Evolutionary conservation across 768 basidiomycete genomes (phyloP).

Genomic region (Russula brevipes): DNA sequence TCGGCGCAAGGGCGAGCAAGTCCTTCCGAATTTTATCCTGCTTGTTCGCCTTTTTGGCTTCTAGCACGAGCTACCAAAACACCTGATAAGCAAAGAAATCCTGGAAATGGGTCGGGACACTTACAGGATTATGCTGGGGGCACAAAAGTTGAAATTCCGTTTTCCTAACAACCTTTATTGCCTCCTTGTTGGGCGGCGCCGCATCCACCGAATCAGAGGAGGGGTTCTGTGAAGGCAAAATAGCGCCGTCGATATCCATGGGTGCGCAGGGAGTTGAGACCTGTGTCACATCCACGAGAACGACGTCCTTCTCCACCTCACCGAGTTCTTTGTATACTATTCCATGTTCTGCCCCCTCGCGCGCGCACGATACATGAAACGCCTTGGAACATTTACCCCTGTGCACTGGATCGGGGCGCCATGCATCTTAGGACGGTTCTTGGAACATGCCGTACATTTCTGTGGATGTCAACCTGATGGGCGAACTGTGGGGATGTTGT

Average conservation of each 20-base stretch:
- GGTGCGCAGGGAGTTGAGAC: constrained; percentile 21
- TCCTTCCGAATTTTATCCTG: constrained; percentile 68
- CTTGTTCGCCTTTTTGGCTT: constrained; percentile 69
- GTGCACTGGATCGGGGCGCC: constrained; percentile 86
- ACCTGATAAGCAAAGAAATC: not conserved
- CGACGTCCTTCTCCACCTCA: constrained; percentile 78
- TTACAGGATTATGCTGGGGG: constrained; percentile 84
- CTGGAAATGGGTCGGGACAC: constrained; percentile 31
- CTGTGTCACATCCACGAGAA: constrained; percentile 44
- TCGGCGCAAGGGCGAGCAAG: constrained; percentile 60
- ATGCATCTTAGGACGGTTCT: constrained; percentile 56
- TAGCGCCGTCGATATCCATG: constrained; percentile 34
- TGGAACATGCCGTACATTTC: constrained; percentile 91
- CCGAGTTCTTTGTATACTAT: constrained; percentile 58
- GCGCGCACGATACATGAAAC: constrained; percentile 90
- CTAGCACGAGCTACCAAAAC: constrained; percentile 55
- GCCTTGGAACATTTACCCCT: constrained; percentile 92
- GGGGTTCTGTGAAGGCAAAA: not conserved
- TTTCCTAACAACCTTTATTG: constrained; percentile 67
- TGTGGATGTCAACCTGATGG: constrained; percentile 31
- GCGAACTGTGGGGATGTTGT: not conserved
- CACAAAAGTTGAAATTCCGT: constrained; percentile 73
- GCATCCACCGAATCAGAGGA: constrained; percentile 11
- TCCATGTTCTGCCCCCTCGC: constrained; percentile 45
- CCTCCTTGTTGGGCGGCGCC: constrained; percentile 30